Base-by-base conservation (phyloP, 305 asterid genomes). In the Salvia sclarea region DNA sequence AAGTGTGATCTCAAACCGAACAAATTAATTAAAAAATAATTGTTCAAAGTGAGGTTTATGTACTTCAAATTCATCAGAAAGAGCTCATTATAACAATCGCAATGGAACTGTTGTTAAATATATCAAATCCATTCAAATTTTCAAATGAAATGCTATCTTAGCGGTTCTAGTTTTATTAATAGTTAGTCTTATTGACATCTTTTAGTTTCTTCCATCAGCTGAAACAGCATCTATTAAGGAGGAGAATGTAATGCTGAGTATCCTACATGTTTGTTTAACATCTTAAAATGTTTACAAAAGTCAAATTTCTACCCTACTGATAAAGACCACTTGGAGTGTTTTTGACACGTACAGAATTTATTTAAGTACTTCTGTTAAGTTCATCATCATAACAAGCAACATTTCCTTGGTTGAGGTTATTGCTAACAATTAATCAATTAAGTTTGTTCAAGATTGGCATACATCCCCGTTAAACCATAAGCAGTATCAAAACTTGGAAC, bases 151-250 rank as follows among this genome's bases (percentile, higher is more conserved):
- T 53, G 59, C 59, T 24, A 24, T 24, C 18, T 30, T 30, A 18
- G 49, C 63, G 63, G 22, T 43, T 53, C 20, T 28, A 28, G 48
- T 41, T 16, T 43, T 53, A 30, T 18, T 41, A 38, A 48, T 17
- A 41, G 47, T 28, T 53, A n/a, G n/a, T n/a, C n/a, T n/a, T n/a
- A 38, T 40, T 54, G 40, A 44, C 38, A 62, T n/a, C 30, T 38
- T 37, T 61, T 17, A 8, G 56, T 24, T 43, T 64, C 50, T 56
- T 49, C 30, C 52, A 44, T 24, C 40, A 57, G 45, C 64, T 25
- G 48, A 61, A 61, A 31, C 50, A 41, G 31, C 38, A 40, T 44
- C 38, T 40, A 30, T 41, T 28, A 18, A n/a, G 57, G 28, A 70
- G 25, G 16, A 30, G 52, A 70, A 37, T 28, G 14, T 8, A 16